phyloP scores from a whole-genome alignment of 164 flowering plant genomes.

The Tinospora cordifolia region DNA sequence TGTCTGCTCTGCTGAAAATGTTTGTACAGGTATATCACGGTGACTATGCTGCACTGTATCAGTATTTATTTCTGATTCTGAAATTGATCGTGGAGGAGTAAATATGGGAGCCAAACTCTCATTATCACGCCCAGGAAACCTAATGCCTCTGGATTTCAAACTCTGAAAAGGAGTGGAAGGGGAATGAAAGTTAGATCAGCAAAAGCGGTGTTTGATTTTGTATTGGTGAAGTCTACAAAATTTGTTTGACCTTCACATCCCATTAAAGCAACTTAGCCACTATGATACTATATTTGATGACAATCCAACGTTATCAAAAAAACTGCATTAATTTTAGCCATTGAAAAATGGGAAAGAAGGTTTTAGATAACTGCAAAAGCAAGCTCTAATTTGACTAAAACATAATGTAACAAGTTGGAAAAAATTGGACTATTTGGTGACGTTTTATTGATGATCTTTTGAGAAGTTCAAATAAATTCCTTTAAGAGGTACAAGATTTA shows the following conservation, averaged over 20 bases:
- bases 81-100: constrained; percentile 72
- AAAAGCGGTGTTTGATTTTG: neutral
- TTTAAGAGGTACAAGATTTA: too few relatives aligned
- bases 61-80: constrained; percentile 37
- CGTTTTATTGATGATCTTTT: too few relatives aligned
- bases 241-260: neutral
- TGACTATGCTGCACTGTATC: constrained; percentile 34
- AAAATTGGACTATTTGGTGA: too few relatives aligned
- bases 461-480: too few relatives aligned
- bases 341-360: neutral
- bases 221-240: neutral
- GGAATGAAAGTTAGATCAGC: neutral
- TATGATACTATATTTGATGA: neutral
- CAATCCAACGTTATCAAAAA: neutral
- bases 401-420: too few relatives aligned
- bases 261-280: neutral
- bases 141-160: constrained; percentile 75
- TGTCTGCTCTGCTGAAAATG: constrained; percentile 69
- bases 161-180: constrained; percentile 36
- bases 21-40: constrained; percentile 37
- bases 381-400: too few relatives aligned
- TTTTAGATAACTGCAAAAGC: neutral
- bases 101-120: constrained; percentile 94
- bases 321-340: neutral
- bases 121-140: constrained; percentile 88